These are phyloP conservation scores for Calonectria multiphialidica DNA, from an alignment of 2,329 filamentous ascomycete species.

Conservation along the genomic window DNA sequence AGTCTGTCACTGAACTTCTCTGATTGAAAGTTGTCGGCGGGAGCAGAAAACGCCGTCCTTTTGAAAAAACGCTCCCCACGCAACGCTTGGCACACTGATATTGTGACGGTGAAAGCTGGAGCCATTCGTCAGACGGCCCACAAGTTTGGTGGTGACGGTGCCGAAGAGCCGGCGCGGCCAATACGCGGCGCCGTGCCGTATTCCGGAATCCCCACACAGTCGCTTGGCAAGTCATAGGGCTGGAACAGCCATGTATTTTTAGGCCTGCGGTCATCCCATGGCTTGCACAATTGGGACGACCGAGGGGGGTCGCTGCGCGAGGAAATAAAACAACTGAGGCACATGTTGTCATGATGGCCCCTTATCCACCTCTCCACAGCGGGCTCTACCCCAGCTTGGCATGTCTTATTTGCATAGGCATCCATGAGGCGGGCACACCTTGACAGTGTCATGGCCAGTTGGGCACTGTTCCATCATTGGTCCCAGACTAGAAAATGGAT, in stretches of 20 bases:
- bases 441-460: not conserved
- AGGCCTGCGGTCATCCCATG: not conserved
- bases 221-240: slow-evolving; percentile 5
- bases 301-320: too few relatives aligned
- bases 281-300: not conserved
- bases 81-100: not conserved
- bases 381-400: not conserved
- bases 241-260: not conserved
- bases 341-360: slow-evolving; percentile 7
- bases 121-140: slow-evolving; percentile 16
- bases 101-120: not conserved
- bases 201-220: not conserved
- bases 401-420: not conserved
- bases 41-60: not conserved
- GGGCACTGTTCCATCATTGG: not conserved
- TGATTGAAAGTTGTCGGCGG: slow-evolving; percentile 9
- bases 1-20: slow-evolving; percentile 8
- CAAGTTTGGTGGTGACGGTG: not conserved
- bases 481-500: not conserved
- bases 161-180: slow-evolving; percentile 17
- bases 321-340: not conserved
- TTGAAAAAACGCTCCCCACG: not conserved
- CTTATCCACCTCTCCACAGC: not conserved
- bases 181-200: slow-evolving; percentile 11
- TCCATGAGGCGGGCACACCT: too few relatives aligned